Percentiles rank a stretch among this genome's conserved stretches.
Evolutionary conservation across 202 grass and related monocot genomes (phyloP).

Genomic region (Setaria viridis): DNA sequence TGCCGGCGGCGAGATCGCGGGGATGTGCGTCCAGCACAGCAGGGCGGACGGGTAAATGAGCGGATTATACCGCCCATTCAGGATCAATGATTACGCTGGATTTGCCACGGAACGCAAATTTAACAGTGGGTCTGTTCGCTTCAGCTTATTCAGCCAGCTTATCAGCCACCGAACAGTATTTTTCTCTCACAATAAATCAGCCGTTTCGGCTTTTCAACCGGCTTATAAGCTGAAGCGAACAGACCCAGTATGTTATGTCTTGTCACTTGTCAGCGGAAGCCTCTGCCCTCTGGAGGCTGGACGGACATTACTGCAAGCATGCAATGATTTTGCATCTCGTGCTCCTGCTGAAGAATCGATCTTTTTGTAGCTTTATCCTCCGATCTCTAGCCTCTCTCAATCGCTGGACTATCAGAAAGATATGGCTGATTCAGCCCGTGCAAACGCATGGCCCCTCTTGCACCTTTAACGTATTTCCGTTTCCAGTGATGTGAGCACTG

Average conservation of each 20-base stretch:
- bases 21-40: background rate
- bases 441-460: too few species aligned
- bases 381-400: background rate
- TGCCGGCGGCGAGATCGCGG: background rate
- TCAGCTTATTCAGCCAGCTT: too few species aligned
- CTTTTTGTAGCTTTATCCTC: too few species aligned
- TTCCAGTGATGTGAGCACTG: background rate
- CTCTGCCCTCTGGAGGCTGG: background rate
- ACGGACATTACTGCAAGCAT: background rate
- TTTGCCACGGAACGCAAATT: background rate
- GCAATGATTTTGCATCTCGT: slow-evolving; percentile 29
- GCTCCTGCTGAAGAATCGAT: background rate
- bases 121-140: too few species aligned
- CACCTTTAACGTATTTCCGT: too few species aligned
- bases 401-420: background rate
- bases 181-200: too few species aligned
- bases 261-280: slow-evolving; percentile 1
- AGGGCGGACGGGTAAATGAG: background rate
- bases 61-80: slow-evolving; percentile 3
- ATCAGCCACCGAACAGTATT: too few species aligned
- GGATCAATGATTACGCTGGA: background rate
- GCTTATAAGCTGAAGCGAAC: too few species aligned
- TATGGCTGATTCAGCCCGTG: background rate
- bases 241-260: background rate
- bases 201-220: too few species aligned